phyloP scores from a whole-genome alignment of 1,284 basidiomycete species.

The Ceraceosorus bombacis region DNA sequence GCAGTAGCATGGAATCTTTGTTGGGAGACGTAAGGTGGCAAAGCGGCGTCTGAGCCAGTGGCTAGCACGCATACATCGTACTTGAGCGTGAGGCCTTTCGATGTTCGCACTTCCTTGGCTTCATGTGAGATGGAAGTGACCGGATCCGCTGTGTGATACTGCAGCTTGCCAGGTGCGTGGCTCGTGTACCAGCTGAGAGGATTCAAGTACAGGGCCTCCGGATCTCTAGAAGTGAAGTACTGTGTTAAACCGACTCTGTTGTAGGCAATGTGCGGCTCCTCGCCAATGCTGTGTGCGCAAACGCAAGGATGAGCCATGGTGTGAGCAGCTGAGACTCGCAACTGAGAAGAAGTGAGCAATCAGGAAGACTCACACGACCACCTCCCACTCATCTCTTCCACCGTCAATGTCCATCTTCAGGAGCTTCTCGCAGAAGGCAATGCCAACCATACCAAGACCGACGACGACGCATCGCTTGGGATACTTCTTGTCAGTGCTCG shows the following conservation, averaged over 20 bases:
- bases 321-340: not conserved
- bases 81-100: constrained; percentile 53
- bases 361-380: constrained; percentile 20
- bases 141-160: constrained; percentile 37
- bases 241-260: constrained; percentile 60
- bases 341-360: not conserved
- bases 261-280: constrained; percentile 61
- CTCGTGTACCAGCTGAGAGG: constrained; percentile 57
- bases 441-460: constrained; percentile 65
- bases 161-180: constrained; percentile 39
- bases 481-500: constrained; percentile 1
- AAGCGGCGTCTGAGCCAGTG: constrained; percentile 62
- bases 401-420: constrained; percentile 32
- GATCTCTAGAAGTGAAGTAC: constrained; percentile 60
- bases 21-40: constrained; percentile 60
- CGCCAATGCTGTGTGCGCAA: constrained; percentile 50
- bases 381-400: constrained; percentile 27
- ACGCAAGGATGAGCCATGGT: not conserved
- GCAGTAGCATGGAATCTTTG: constrained; percentile 51
- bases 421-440: constrained; percentile 52
- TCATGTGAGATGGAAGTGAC: constrained; percentile 55
- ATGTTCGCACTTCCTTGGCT: constrained; percentile 54
- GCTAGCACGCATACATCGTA: constrained; percentile 60
- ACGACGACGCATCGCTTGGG: constrained; percentile 53
- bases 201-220: constrained; percentile 64